Conservation (phyloP, 768 basidiomycete genomes). For the Podaxis carcinomalis region DNA sequence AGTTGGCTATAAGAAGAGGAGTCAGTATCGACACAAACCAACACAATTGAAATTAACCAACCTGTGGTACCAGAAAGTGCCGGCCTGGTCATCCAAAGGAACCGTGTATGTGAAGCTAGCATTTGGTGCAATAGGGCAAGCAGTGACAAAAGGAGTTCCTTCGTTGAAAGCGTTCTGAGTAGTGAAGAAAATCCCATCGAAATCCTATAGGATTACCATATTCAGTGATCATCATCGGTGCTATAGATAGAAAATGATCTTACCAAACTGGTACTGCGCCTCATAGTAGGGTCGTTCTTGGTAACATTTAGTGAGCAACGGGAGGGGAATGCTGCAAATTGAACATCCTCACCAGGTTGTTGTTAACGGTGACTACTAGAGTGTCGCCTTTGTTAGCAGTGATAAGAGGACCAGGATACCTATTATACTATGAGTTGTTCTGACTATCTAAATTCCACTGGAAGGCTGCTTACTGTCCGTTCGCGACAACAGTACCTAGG, state of each 20-base stretch:
- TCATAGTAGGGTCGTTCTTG: slow-evolving; percentile 33
- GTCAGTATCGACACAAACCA: too few species aligned
- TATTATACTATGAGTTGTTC: background rate
- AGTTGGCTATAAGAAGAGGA: background rate
- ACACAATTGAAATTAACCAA: too few species aligned
- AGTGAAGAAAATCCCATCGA: slow-evolving; percentile 20
- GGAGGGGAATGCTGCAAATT: too few species aligned
- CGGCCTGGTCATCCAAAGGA: slow-evolving; percentile 22
- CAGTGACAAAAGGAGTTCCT: slow-evolving; percentile 23
- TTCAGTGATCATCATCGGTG: background rate
- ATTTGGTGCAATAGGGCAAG: slow-evolving; percentile 27
- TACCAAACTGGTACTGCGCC: slow-evolving; percentile 24
- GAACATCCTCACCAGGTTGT: slow-evolving; percentile 29
- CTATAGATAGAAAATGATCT: slow-evolving; percentile 2
- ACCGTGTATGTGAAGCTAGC: slow-evolving; percentile 25
- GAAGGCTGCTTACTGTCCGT: background rate
- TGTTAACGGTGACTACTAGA: slow-evolving; percentile 39
- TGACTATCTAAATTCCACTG: background rate
- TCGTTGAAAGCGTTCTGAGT: slow-evolving; percentile 20
- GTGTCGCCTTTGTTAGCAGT: slow-evolving; percentile 28
- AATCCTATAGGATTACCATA: background rate
- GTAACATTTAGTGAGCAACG: background rate
- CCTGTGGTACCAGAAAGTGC: slow-evolving; percentile 29
- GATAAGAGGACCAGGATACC: slow-evolving; percentile 30
- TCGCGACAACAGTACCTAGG: slow-evolving; percentile 11